Conservation (phyloP, 1,139 yeast species). For the Candida labiduridarum region DNA sequence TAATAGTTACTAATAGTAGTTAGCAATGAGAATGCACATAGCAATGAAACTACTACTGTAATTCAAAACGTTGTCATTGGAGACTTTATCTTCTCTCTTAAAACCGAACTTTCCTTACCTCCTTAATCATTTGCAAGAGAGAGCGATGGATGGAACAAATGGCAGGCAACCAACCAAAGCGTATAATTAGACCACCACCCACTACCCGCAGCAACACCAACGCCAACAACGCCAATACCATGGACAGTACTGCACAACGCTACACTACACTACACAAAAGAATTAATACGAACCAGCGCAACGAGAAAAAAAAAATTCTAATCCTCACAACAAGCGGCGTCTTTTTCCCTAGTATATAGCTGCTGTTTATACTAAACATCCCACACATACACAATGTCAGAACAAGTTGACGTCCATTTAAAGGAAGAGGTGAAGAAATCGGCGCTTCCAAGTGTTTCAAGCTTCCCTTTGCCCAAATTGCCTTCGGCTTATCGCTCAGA, state of each 20-base stretch:
- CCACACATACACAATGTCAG: background rate
- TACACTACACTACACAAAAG: background rate
- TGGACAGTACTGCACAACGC: too few species aligned
- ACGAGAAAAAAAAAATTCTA: background rate
- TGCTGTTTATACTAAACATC: background rate
- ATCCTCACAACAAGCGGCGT: constrained; percentile 3
- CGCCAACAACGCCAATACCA: too few species aligned
- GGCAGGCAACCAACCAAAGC: background rate
- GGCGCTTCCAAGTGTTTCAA: background rate
- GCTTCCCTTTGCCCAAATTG: background rate
- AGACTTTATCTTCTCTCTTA: too few species aligned
- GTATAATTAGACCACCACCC: too few species aligned
- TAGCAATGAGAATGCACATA: background rate
- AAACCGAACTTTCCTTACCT: too few species aligned
- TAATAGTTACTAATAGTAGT: constrained; percentile 1
- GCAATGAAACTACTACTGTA: too few species aligned
- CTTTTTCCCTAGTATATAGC: background rate
- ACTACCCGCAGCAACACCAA: too few species aligned
- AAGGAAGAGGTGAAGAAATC: background rate
- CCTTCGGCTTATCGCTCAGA: background rate
- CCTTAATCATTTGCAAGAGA: too few species aligned
- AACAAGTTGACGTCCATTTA: background rate
- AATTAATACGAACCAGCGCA: background rate
- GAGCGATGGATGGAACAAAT: background rate
- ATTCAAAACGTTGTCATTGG: too few species aligned